Evolutionary conservation across 139 green algal genomes (phyloP).

Genomic region (Zygnema cylindricum): DNA sequence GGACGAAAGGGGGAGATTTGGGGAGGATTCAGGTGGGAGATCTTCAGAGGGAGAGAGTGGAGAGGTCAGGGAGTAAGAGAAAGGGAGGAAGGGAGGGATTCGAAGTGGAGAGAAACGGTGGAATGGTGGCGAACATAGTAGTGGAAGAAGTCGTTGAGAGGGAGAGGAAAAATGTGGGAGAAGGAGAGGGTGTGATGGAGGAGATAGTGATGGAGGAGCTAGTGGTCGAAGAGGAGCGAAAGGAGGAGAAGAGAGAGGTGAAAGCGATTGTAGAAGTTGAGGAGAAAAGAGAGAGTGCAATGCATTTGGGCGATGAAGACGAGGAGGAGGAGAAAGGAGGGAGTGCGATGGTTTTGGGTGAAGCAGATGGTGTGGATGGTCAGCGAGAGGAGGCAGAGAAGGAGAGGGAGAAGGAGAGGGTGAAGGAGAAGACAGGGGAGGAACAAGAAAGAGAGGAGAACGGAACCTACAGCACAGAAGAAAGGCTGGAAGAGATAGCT

Average conservation of each 20-base stretch:
- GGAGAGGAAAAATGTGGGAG: neutral
- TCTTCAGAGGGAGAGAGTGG: neutral
- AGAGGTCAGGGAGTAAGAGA: neutral
- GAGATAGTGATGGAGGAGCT: constrained; percentile 15
- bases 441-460: neutral
- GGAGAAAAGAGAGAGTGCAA: neutral
- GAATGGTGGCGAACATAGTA: neutral
- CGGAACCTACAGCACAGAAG: neutral
- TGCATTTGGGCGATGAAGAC: neutral
- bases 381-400: neutral
- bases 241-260: neutral
- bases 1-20: neutral
- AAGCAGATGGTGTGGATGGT: neutral
- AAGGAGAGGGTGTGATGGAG: neutral
- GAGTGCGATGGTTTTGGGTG: neutral
- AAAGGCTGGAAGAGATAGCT: neutral
- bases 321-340: neutral
- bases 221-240: neutral
- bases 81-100: neutral
- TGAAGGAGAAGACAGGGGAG: no score
- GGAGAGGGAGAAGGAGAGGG: neutral
- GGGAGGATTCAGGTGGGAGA: neutral
- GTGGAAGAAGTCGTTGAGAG: neutral
- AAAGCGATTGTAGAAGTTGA: neutral
- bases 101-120: neutral